Base-by-base conservation (phyloP, 257 asterid genomes). In the Nicotiana otophora region DNA sequence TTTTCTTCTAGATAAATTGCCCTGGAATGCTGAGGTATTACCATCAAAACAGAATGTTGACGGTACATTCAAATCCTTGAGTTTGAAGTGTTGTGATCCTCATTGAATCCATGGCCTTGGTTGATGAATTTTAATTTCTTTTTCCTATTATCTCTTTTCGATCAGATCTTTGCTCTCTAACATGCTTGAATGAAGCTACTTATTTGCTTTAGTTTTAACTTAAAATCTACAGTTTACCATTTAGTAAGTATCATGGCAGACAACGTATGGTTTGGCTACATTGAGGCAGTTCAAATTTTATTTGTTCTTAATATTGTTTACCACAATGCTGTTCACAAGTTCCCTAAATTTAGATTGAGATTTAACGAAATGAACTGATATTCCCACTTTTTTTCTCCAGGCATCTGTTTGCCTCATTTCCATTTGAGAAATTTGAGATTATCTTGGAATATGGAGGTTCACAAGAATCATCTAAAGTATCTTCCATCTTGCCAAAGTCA, bases 371-470 rank as follows among this genome's bases (percentile, higher is more conserved):
- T 87, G 72, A 83, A 76, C 30, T 86, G 81, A 85, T 60, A 79
- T 53, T 48, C 75, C 77, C 20, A 74, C 69, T 31, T 83, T 85
- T 78, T 42, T 84, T 80, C 83, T 82, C 81, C 60, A 92, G 96
- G 86, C 80, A 58, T 79, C 72, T 92, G 74, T 78, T 88, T 82
- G 63, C 92, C 81, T 89, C 94, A 76, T 90, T 92, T 83, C 92
- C 96, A 10, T 84, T 88, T 42, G 83, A 83, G 72, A 84, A 87
- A 86, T 92, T 90, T 84, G 88, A 86, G 76, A 66, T 80, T 81
- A 87, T 92, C 86, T 82, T 92, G 92, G 96, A 92, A 87, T 90
- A 92, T 88, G 96, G 96, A 62, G 96, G 92, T 85, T 74, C 92
- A 20, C 81, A 83, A 76, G 87, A 69, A 87, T 88, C 88, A 69